Conservation (phyloP, 177 flowering plant genomes). For the Vitis hybrid region DNA sequence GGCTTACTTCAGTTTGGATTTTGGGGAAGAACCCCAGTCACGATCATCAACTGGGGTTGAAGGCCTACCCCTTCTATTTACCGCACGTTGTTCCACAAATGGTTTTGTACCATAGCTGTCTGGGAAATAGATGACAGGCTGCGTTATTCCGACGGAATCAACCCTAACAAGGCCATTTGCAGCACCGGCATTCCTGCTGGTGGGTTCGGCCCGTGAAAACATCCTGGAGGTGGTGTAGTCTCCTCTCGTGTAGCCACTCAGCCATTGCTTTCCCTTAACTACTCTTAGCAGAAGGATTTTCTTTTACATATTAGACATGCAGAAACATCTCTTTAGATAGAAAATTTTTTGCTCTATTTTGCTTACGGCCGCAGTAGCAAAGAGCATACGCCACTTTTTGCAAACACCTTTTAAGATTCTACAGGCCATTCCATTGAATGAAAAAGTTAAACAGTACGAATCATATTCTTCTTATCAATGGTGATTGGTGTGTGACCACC, state of each 20-base stretch:
- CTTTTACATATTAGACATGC: not conserved
- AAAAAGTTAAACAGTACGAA: too few species aligned
- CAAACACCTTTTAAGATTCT: too few species aligned
- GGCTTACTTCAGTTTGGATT: conserved; percentile 31
- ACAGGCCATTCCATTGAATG: too few species aligned
- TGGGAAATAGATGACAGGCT: conserved; percentile 8
- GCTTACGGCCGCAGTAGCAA: too few species aligned
- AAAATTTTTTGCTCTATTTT: not conserved
- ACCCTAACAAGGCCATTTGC: conserved; percentile 10
- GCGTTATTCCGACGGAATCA: conserved; percentile 4
- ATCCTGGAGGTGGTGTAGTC: not conserved
- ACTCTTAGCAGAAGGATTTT: not conserved
- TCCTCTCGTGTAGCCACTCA: not conserved
- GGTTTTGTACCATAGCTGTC: conserved; percentile 17
- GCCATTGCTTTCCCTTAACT: conserved; percentile 7
- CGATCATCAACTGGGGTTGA: conserved; percentile 16
- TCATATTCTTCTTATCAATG: too few species aligned
- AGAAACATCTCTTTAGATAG: not conserved
- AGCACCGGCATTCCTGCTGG: too few species aligned
- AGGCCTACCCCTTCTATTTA: conserved; percentile 11
- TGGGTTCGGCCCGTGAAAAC: too few species aligned
- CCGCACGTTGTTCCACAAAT: conserved; percentile 12
- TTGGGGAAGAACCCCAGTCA: conserved; percentile 21
- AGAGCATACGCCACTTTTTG: too few species aligned
- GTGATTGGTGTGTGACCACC: too few species aligned